Evolutionary conservation across 305 asterid species (phyloP).

Genomic region (Stenogyne calaminthoides): DNA sequence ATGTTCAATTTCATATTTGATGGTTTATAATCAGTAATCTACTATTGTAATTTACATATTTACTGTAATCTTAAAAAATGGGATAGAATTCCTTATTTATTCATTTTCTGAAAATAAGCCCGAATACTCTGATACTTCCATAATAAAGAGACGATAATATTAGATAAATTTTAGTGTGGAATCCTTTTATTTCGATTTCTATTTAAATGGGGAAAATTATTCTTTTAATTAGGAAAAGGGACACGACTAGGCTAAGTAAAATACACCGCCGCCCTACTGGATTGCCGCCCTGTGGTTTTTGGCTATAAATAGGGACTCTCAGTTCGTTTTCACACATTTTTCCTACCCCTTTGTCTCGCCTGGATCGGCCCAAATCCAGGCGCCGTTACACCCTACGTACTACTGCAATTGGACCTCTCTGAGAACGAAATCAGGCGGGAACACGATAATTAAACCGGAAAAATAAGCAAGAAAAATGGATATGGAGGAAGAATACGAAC

Average conservation of each 20-base stretch:
- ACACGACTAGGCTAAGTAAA: neutral
- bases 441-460: neutral
- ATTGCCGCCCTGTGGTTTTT: neutral
- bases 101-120: too few relatives aligned
- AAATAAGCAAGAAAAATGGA: slow-evolving; percentile 41
- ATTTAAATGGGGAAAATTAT: too few relatives aligned
- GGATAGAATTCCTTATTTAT: too few relatives aligned
- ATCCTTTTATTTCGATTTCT: too few relatives aligned
- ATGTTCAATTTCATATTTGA: too few relatives aligned
- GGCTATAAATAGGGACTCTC: slow-evolving; percentile 15
- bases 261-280: neutral
- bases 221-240: neutral
- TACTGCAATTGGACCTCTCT: slow-evolving; percentile 16
- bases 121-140: too few relatives aligned
- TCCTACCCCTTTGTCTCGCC: neutral
- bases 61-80: too few relatives aligned
- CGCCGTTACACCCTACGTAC: neutral
- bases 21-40: too few relatives aligned
- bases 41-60: too few relatives aligned
- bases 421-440: neutral
- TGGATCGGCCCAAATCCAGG: neutral
- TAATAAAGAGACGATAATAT: too few relatives aligned
- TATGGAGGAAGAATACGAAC: slow-evolving; percentile 66
- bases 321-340: neutral
- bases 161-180: too few relatives aligned